Evolutionary conservation across 2,329 filamentous ascomycete genomes (phyloP), one percentile per base, ranked within the genome.

Genomic region (Diaporthe destruens): DNA sequence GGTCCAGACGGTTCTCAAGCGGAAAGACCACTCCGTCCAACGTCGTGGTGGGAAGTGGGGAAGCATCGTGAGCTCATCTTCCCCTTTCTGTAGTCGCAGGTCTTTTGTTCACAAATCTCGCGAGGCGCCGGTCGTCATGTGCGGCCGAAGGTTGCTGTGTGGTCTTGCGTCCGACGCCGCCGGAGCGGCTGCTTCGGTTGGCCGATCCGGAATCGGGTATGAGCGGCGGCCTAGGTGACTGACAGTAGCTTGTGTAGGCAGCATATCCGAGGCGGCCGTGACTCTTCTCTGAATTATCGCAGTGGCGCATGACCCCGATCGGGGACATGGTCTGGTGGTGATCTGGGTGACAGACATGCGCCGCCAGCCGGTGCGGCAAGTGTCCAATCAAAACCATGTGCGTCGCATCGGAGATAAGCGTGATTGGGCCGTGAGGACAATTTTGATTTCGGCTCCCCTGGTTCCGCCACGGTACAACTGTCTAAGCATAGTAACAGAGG

Each of bases 341-440:
- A 47, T 51, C 44, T 66, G 61, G 61, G 61, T 66, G 61, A 66
- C 61, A 66, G 61, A 51, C 32, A 53, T 66, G 61, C 61, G 61
- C 61, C 47, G 61, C 20, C 47, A 32, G 61, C 61, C 51, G 32
- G 44, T 47, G 61, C 61, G 47, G 61, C 61, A 66, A 20, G 47
- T 12, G 11, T 39, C 47, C 61, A 66, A 53, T 53, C 3, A 51
- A 66, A 65, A 20, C 20, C 12, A 47, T 23, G 14, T 66, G 61
- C 32, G 61, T 66, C 61, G 44, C n/a, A 53, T 65, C 61, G 61
- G 61, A 66, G 44, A 66, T 66, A 66, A 66, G 61, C 61, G 61
- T 66, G 44, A 66, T 66, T 66, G 61, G 61, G 47, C 47, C 47
- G 9, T 3, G n/a, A 53, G 32, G 44, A 53, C 44, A 53, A 66